Evolutionary conservation across 2,329 filamentous ascomycete species (phyloP).

Genomic region (Myrmaecium sp.): DNA sequence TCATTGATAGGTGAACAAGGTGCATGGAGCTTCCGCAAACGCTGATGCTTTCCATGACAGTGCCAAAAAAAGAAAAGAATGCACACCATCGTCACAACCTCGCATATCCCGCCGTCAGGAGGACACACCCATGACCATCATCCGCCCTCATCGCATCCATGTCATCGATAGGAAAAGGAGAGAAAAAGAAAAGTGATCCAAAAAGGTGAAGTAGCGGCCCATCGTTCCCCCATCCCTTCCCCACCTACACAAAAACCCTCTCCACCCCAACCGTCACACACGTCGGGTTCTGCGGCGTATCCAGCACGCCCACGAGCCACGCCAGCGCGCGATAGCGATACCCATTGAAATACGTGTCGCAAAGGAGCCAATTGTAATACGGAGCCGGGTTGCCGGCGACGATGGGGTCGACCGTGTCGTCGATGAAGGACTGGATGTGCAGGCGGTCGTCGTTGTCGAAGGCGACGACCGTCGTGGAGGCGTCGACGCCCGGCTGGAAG

Average conservation of each 20-base stretch:
- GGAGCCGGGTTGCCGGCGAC: slow-evolving; percentile 8
- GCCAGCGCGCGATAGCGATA: slow-evolving; percentile 28
- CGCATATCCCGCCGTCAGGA: no score
- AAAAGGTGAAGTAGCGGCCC: no score
- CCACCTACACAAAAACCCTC: slow-evolving; percentile 12
- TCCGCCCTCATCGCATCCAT: no score
- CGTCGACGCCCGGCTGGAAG: slow-evolving; percentile 16
- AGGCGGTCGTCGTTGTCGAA: slow-evolving; percentile 24
- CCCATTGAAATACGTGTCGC: slow-evolving; percentile 22
- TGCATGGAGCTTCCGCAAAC: no score
- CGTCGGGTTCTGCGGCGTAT: slow-evolving; percentile 27
- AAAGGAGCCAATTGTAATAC: slow-evolving; percentile 28
- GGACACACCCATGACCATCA: no score
- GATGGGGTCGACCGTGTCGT: slow-evolving; percentile 22
- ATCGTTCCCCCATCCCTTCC: no score
- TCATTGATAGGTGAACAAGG: no score
- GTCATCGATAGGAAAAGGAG: no score
- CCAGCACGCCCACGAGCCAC: slow-evolving; percentile 25
- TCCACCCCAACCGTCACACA: slow-evolving; percentile 27
- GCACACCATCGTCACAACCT: no score
- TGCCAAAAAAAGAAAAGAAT: no score
- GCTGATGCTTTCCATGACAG: no score
- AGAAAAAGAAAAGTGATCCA: no score
- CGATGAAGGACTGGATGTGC: slow-evolving; percentile 22
- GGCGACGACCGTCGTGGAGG: slow-evolving; percentile 15